Percentiles rank a stretch among this genome's conserved stretches.
Evolutionary conservation across 2,329 filamentous ascomycete genomes (phyloP).

Genomic region (Neurospora crassa): DNA sequence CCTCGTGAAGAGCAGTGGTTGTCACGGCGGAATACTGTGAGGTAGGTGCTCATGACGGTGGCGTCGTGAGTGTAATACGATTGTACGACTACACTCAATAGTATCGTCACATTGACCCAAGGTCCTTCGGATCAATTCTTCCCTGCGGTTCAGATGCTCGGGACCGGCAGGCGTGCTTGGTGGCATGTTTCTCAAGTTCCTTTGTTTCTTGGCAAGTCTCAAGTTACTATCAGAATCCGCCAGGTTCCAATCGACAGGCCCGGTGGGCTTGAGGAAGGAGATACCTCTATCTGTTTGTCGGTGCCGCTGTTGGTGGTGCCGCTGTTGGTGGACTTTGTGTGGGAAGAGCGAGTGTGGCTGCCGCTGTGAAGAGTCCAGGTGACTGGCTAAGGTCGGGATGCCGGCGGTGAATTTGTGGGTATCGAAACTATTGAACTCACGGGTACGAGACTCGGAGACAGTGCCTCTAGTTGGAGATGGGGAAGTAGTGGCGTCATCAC

Average conservation of each 20-base stretch:
- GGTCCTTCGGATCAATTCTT: neutral
- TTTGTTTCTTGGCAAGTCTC: rapidly evolving
- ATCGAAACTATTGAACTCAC: too few species aligned
- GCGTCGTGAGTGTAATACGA: neutral
- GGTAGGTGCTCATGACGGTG: neutral
- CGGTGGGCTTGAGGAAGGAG: neutral
- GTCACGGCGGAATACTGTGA: neutral
- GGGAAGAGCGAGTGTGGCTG: neutral
- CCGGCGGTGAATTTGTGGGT: neutral
- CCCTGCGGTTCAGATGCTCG: neutral
- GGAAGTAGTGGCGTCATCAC: neutral
- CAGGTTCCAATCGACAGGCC: neutral
- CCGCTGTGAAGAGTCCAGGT: neutral
- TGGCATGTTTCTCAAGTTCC: neutral
- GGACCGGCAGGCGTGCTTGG: neutral
- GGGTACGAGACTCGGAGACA: neutral
- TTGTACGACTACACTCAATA: too few species aligned
- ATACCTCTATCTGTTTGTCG: neutral
- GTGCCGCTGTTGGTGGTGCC: neutral
- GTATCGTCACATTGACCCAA: neutral
- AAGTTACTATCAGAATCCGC: neutral
- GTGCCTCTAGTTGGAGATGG: neutral
- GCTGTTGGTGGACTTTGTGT: neutral
- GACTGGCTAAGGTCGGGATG: neutral
- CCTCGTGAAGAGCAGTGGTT: neutral